phyloP scores from a whole-genome alignment of 2,329 filamentous ascomycete genomes.

The Aspergillus transmontanensis region DNA sequence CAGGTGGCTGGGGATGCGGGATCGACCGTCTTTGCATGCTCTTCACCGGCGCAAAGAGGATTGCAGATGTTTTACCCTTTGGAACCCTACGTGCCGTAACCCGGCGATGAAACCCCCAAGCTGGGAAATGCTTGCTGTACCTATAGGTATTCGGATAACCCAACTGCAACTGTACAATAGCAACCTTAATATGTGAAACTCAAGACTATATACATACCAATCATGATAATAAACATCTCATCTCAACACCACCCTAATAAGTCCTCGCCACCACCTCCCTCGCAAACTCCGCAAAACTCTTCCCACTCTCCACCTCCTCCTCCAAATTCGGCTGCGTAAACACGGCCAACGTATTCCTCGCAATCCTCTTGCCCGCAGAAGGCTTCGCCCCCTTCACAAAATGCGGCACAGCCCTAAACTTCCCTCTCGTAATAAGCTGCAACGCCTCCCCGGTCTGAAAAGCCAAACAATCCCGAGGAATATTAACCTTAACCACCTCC shows the following conservation, averaged over 20 bases:
- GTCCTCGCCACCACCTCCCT: constrained; percentile 80
- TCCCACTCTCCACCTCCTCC: constrained; percentile 68
- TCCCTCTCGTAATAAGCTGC: constrained; percentile 85
- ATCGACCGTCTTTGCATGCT: constrained; percentile 91
- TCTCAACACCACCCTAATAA: constrained; percentile 30
- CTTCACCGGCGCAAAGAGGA: constrained; percentile 75
- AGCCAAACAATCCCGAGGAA: constrained; percentile 86
- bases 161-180: not conserved
- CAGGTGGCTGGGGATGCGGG: constrained; percentile 94
- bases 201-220: not conserved
- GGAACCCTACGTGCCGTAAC: constrained; percentile 69
- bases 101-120: constrained; percentile 16
- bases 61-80: constrained; percentile 85
- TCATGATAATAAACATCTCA: not conserved
- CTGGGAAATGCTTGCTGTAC: not conserved
- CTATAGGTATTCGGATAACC: not conserved
- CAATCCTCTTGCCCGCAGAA: constrained; percentile 58
- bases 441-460: constrained; percentile 96
- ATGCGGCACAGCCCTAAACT: constrained; percentile 92
- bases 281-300: constrained; percentile 73
- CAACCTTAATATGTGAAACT: not conserved
- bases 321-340: constrained; percentile 96
- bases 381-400: constrained; percentile 79
- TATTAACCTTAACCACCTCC: constrained; percentile 83
- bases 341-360: constrained; percentile 87